phyloP scores from a whole-genome alignment of 108 stramenopile genomes.

The Cyclostephanos tholiformis region DNA sequence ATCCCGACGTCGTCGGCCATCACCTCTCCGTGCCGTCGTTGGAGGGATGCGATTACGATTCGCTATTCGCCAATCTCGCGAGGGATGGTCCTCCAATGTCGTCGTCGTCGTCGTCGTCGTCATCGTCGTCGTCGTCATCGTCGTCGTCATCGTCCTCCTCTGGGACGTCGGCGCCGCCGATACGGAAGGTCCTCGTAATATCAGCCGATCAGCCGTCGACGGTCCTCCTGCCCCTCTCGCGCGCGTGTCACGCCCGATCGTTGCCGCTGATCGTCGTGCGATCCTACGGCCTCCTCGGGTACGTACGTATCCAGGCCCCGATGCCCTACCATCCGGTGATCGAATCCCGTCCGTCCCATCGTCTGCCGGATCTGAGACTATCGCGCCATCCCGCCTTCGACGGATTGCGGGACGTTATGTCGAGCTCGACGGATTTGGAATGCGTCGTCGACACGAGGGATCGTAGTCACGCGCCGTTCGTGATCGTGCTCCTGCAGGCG shows the following conservation, averaged over 20 bases:
- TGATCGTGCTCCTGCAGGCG: slow-evolving; percentile 71
- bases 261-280: slow-evolving; percentile 80
- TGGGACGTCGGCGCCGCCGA: background rate
- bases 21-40: slow-evolving; percentile 53
- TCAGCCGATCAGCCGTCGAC: slow-evolving; percentile 80
- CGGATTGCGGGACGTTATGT: slow-evolving; percentile 39
- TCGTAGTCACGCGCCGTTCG: slow-evolving; percentile 88
- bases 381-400: slow-evolving; percentile 52
- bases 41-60: slow-evolving; percentile 30
- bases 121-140: slow-evolving; percentile 5
- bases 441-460: slow-evolving; percentile 54
- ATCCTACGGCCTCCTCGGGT: slow-evolving; percentile 91
- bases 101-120: slow-evolving; percentile 1
- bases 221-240: slow-evolving; percentile 61
- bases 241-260: slow-evolving; percentile 47
- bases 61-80: slow-evolving; percentile 24
- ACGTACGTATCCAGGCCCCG: slow-evolving; percentile 71
- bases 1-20: slow-evolving; percentile 79
- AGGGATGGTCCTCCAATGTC: slow-evolving; percentile 8
- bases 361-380: slow-evolving; percentile 78
- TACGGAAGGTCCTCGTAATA: slow-evolving; percentile 74
- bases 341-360: slow-evolving; percentile 76
- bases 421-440: slow-evolving; percentile 50
- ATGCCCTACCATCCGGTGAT: slow-evolving; percentile 59
- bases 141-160: background rate